Percentiles rank a stretch among this genome's conserved stretches.
Conservation (phyloP, 768 basidiomycete species). For the Kwoniella sp. region DNA sequence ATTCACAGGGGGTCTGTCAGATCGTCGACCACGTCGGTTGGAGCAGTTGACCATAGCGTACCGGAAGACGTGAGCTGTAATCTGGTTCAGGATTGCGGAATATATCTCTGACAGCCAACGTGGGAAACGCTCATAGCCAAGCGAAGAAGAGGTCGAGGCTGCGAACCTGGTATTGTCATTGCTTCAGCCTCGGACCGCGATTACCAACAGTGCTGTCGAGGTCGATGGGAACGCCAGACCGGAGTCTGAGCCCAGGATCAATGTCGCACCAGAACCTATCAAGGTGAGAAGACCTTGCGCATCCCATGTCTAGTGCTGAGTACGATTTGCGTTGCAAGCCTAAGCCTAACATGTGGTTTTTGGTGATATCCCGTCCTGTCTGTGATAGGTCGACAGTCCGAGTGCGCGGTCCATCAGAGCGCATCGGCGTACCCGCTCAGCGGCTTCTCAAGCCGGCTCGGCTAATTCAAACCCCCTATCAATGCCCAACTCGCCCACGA, state of each 20-base stretch:
- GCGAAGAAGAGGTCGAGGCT: slow-evolving; percentile 37
- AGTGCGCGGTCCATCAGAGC: background rate
- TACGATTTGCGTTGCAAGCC: no score
- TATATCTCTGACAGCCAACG: no score
- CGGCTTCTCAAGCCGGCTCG: background rate
- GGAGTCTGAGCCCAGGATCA: background rate
- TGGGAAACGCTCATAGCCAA: background rate
- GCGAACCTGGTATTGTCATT: slow-evolving; percentile 36
- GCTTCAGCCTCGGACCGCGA: background rate
- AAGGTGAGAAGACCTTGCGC: background rate
- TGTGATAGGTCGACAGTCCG: background rate
- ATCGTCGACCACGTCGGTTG: no score
- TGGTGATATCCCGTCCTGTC: no score
- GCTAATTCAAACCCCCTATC: background rate
- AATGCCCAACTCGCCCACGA: slow-evolving; percentile 3
- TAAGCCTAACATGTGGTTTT: no score
- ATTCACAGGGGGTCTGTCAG: no score
- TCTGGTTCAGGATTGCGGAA: no score
- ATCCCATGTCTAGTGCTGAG: no score
- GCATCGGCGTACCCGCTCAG: background rate
- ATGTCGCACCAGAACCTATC: background rate
- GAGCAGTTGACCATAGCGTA: no score
- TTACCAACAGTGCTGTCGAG: background rate
- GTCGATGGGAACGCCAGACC: background rate
- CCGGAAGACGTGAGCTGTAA: no score